Evolutionary conservation across 257 asterid species (phyloP).

Genomic region (Solanum pinnatisectum): DNA sequence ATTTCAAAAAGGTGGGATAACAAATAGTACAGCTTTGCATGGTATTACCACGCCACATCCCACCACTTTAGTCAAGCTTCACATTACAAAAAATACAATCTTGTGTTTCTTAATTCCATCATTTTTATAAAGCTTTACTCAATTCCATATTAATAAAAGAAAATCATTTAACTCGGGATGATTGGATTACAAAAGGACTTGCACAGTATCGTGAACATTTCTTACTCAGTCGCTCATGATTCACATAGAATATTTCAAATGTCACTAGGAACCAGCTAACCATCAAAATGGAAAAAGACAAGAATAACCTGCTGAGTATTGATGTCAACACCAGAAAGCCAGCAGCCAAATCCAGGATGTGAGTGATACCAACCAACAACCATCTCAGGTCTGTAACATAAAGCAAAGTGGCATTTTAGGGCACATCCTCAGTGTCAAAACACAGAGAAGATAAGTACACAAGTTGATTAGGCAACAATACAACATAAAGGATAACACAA

Average conservation of each 20-base stretch:
- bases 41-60: not conserved
- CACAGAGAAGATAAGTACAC: not conserved
- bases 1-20: not conserved
- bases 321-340: conserved; percentile 97
- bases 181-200: not conserved
- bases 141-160: not conserved
- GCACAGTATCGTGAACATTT: not conserved
- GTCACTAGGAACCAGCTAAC: not conserved
- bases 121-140: not conserved
- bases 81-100: not conserved
- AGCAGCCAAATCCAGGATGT: conserved; percentile 98
- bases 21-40: not conserved
- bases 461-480: not conserved
- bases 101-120: not conserved
- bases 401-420: not conserved
- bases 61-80: not conserved
- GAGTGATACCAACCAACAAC: conserved; percentile 99
- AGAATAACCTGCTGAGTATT: conserved; percentile 82
- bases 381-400: conserved; percentile 84
- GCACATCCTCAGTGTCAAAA: not conserved
- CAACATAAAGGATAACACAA: not conserved
- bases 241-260: not conserved
- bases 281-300: not conserved
- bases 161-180: not conserved
- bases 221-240: not conserved